phyloP scores from a whole-genome alignment of 2,329 filamentous ascomycete genomes.

The Trichophyton mentagrophytes region DNA sequence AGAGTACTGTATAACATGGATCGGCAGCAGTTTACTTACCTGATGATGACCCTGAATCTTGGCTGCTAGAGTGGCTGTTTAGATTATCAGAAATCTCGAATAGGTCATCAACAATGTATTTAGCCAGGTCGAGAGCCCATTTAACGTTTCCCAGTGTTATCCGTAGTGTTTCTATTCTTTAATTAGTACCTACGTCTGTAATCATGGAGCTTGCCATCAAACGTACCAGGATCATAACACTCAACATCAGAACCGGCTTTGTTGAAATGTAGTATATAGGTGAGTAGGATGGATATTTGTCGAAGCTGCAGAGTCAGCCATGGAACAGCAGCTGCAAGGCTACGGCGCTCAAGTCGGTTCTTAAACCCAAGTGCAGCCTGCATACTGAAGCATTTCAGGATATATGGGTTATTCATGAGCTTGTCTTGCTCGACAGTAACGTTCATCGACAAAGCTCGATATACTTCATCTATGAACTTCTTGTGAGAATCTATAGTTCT shows the following conservation, averaged over 20 bases:
- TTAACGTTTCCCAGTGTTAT: slow-evolving; percentile 60
- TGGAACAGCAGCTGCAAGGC: slow-evolving; percentile 59
- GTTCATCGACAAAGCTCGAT: slow-evolving; percentile 56
- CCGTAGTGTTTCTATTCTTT: slow-evolving; percentile 51
- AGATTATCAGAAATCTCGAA: slow-evolving; percentile 33
- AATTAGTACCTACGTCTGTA: neutral
- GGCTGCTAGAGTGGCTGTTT: slow-evolving; percentile 21
- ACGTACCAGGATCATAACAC: slow-evolving; percentile 46
- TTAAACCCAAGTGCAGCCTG: slow-evolving; percentile 66
- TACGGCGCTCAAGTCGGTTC: slow-evolving; percentile 48
- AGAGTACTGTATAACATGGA: neutral
- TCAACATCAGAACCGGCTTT: slow-evolving; percentile 38
- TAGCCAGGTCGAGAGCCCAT: slow-evolving; percentile 60
- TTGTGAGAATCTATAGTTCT: slow-evolving; percentile 42
- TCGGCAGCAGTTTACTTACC: neutral
- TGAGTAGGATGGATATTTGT: slow-evolving; percentile 52
- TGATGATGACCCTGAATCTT: neutral
- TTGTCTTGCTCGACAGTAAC: slow-evolving; percentile 65
- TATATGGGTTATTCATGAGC: slow-evolving; percentile 56
- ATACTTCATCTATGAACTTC: slow-evolving; percentile 53
- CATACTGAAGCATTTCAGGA: slow-evolving; percentile 66
- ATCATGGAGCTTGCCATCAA: neutral
- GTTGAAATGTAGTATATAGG: slow-evolving; percentile 49
- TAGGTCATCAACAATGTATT: slow-evolving; percentile 44
- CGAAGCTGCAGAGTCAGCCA: slow-evolving; percentile 63